Evolutionary conservation across 2,329 filamentous ascomycete genomes (phyloP).

Genomic region (Lecanicillium sp.): DNA sequence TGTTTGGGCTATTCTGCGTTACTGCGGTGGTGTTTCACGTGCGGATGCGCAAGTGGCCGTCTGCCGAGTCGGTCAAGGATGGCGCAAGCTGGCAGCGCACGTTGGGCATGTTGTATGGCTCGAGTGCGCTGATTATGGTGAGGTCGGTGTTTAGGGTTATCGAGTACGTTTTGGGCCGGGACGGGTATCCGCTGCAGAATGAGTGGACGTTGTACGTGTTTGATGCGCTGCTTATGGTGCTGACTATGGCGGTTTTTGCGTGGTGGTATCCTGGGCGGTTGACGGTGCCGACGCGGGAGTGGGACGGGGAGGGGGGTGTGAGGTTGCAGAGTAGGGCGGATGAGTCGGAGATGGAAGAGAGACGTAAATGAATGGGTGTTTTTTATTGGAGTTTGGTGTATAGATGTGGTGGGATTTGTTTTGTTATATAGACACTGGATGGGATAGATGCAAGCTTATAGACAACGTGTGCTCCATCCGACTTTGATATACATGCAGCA

Average conservation of each 20-base stretch:
- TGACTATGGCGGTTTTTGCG: constrained; percentile 14
- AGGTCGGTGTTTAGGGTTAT: constrained; percentile 37
- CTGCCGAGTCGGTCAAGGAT: constrained; percentile 9
- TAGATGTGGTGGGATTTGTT: no score
- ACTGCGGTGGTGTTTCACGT: constrained; percentile 40
- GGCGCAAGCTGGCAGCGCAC: constrained; percentile 24
- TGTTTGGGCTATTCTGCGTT: constrained; percentile 47
- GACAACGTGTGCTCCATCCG: no score
- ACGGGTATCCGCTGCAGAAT: constrained; percentile 29
- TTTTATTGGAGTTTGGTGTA: no score
- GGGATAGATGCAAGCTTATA: no score
- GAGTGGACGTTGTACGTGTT: constrained; percentile 37
- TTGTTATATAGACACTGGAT: no score
- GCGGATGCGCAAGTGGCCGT: constrained; percentile 16
- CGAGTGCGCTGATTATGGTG: constrained; percentile 30
- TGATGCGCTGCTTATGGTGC: constrained; percentile 22
- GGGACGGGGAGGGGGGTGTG: constrained; percentile 2
- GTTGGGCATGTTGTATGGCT: constrained; percentile 27
- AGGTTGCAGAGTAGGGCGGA: constrained; percentile 6
- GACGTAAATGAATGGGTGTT: constrained; percentile 3
- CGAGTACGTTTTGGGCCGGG: constrained; percentile 35
- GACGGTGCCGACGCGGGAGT: constrained; percentile 5
- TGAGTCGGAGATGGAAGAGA: neutral
- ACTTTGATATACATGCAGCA: no score
- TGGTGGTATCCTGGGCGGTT: constrained; percentile 13